Evolutionary conservation across 1,139 yeast genomes (phyloP), one percentile per base, ranked within the genome.

Genomic region (Lodderomyces parapsilosis): DNA sequence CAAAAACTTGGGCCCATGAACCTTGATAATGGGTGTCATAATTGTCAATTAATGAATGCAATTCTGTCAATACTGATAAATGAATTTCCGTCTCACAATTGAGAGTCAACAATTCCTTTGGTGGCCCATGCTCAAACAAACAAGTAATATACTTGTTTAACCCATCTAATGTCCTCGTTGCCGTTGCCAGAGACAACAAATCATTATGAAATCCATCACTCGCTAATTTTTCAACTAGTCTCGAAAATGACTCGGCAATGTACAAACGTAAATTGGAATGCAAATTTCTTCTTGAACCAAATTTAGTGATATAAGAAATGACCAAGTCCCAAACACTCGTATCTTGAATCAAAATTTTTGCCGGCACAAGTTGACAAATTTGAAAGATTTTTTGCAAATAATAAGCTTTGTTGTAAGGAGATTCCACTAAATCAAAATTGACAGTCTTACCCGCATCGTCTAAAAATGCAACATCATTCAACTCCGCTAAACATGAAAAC

Each of bases 1-100:
- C 66, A 50, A 91, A 81, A 0, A 90, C 86, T 7, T 73, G 64
- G 36, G 77, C 75, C 97, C 98, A 91, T 0, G 88, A 82, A 20
- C 74, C 62, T 38, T 68, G 66, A 41, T 72, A 68, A 44, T 82
- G 68, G 8, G 72, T 66, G 36, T 82, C 84, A 59, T 81, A 86
- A 51, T 85, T 82, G 55, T 89, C 95, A 35, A 91, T 72, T 20
- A 90, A 69, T 30, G 75, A 80, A 55, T 83, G 85, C 40, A 91
- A 62, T 0, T 88, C 81, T 27, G 80, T 76, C 38, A 90, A 66
- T 0, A 80, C 65, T 27, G 76, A 76, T 17, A 85, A 74, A 50
- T 85, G 81, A 43, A 88, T 80, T 44, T 86, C 93, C 6, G 81
- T 76, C 53, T 82, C 88, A 51, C 77, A 74, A 51, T 78, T 78